These are phyloP conservation scores for Beauveria pseudobassiana DNA, from an alignment of 2,329 filamentous ascomycete species.

Conservation along the genomic window DNA sequence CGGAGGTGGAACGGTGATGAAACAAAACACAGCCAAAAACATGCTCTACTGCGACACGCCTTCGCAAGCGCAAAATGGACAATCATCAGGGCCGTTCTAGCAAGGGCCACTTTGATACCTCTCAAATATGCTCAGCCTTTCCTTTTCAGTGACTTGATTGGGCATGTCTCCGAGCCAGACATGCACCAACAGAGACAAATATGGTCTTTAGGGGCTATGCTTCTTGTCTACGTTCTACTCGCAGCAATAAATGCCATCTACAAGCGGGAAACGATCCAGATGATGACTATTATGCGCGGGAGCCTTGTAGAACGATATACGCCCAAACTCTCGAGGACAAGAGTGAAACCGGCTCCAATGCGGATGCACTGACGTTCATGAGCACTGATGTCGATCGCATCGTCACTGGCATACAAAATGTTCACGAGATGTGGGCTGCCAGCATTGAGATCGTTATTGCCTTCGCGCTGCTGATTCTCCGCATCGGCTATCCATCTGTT, in stretches of 20 bases:
- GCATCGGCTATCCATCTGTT: slow-evolving; percentile 6
- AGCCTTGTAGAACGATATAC: neutral
- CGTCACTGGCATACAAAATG: neutral
- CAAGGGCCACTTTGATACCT: neutral
- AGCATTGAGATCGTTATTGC: slow-evolving; percentile 2
- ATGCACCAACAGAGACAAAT: neutral
- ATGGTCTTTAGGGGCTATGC: neutral
- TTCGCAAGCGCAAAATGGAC: slow-evolving; percentile 2
- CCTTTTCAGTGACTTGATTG: slow-evolving; percentile 5
- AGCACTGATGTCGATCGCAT: slow-evolving; percentile 5
- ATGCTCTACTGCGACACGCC: neutral
- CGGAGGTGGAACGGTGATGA: neutral
- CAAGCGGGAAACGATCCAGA: slow-evolving; percentile 2
- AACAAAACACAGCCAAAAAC: neutral
- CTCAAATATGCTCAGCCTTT: slow-evolving; percentile 4
- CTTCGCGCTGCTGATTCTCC: neutral
- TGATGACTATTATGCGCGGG: neutral
- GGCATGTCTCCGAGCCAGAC: neutral
- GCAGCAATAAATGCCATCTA: neutral
- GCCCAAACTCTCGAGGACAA: neutral
- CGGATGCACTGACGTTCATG: neutral
- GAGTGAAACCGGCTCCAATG: neutral
- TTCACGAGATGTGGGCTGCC: neutral
- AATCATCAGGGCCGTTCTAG: neutral
- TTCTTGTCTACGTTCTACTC: neutral